Conservation (phyloP, 768 basidiomycete genomes). For the Psilocybe sp. region DNA sequence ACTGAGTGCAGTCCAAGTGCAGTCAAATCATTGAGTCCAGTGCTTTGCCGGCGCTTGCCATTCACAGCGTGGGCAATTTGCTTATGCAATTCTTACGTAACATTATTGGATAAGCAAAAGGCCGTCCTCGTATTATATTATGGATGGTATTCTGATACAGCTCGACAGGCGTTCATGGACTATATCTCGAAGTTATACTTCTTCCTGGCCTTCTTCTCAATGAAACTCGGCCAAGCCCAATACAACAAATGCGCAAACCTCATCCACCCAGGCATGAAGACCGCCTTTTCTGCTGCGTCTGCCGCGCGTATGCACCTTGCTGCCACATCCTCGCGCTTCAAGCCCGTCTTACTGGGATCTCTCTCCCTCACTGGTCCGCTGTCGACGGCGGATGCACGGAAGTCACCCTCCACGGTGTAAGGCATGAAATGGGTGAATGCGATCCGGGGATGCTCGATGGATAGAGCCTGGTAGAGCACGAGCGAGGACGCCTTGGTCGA, state of each 20-base stretch:
- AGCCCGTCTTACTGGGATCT: constrained; percentile 55
- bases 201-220: constrained; percentile 54
- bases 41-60: too few species aligned
- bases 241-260: constrained; percentile 53
- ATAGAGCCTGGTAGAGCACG: constrained; percentile 71
- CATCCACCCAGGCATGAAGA: constrained; percentile 56
- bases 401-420: constrained; percentile 70
- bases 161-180: too few species aligned
- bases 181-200: constrained; percentile 57
- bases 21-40: too few species aligned
- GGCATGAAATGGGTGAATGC: constrained; percentile 62
- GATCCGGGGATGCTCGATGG: constrained; percentile 77
- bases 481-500: constrained; percentile 82
- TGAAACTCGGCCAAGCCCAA: constrained; percentile 58
- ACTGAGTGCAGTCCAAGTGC: too few species aligned
- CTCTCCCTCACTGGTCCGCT: constrained; percentile 39
- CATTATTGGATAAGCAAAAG: too few species aligned
- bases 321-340: constrained; percentile 63
- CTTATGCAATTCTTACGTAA: too few species aligned
- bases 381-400: constrained; percentile 80
- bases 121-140: too few species aligned
- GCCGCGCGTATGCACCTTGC: constrained; percentile 55
- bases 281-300: constrained; percentile 51
- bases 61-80: too few species aligned
- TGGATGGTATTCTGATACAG: too few species aligned